phyloP scores from a whole-genome alignment of 441 rosid species.

The Populus hybrid region DNA sequence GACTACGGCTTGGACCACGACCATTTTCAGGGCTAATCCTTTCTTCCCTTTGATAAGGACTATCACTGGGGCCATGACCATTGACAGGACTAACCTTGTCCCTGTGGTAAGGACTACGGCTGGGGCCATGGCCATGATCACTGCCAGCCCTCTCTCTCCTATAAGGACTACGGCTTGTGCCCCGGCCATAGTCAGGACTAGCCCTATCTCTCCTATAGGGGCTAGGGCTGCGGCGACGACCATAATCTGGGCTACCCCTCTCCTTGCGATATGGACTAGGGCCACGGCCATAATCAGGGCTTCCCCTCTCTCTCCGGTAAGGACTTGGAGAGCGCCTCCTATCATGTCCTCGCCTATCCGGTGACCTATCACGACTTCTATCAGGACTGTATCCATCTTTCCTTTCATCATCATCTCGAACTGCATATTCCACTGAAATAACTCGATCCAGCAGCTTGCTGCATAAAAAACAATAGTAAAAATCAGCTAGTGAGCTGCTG shows the following conservation, averaged over 20 bases:
- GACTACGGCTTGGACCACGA: conserved; percentile 35
- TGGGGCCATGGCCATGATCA: conserved; percentile 34
- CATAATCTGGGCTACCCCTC: conserved; percentile 60
- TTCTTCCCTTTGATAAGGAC: conserved; percentile 41
- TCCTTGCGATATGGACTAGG: conserved; percentile 50
- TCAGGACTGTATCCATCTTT: conserved; percentile 73
- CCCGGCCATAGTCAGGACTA: conserved; percentile 53
- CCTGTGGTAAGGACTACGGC: conserved; percentile 43
- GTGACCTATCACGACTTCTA: conserved; percentile 67
- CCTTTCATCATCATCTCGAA: conserved; percentile 77
- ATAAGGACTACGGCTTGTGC: conserved; percentile 41
- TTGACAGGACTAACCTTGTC: conserved; percentile 41
- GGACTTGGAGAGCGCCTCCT: conserved; percentile 80
- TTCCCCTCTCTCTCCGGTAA: conserved; percentile 75
- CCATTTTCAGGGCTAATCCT: conserved; percentile 34
- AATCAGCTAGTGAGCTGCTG: background rate
- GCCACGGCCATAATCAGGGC: conserved; percentile 87
- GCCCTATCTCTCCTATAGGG: conserved; percentile 46
- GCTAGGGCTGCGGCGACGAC: conserved; percentile 58
- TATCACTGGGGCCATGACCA: conserved; percentile 39
- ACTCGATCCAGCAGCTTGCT: conserved; percentile 89
- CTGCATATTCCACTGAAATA: conserved; percentile 91
- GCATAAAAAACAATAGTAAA: conserved; percentile 18
- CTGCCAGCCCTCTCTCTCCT: conserved; percentile 50
- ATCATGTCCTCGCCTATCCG: conserved; percentile 49